phyloP scores from a whole-genome alignment of 2,329 filamentous ascomycete genomes.

The Gyromitra esculenta region DNA sequence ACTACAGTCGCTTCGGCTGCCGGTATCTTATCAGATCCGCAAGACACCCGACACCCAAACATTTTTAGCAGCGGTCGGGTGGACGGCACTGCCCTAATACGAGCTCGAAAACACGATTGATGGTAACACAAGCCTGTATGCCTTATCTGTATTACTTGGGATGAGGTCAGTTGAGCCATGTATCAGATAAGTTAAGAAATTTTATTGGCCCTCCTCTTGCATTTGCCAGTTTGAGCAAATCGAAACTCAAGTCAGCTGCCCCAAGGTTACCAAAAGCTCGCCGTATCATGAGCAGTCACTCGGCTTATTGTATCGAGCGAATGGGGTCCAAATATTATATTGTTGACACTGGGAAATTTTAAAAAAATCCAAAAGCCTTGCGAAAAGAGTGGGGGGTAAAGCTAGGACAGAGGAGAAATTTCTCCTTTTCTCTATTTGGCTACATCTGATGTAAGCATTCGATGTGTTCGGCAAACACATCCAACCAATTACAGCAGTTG shows the following conservation, averaged over 20 bases:
- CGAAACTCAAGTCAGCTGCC: background rate
- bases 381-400: background rate
- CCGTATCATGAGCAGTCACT: background rate
- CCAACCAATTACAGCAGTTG: background rate
- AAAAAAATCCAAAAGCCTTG: background rate
- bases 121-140: background rate
- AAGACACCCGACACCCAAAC: background rate
- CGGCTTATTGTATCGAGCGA: background rate
- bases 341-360: background rate
- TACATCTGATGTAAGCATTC: background rate
- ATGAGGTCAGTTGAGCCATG: background rate
- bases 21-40: slow-evolving; percentile 8
- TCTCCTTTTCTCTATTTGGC: background rate
- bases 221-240: background rate
- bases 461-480: background rate
- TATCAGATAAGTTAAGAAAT: background rate
- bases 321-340: background rate
- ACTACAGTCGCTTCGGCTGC: background rate
- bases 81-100: background rate
- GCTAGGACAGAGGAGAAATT: background rate
- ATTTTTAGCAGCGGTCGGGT: background rate
- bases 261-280: background rate
- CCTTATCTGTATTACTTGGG: background rate
- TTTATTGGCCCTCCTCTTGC: background rate
- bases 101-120: background rate